Evolutionary conservation across 1,284 basidiomycete species (phyloP).

Genomic region (Ustilago esculenta): DNA sequence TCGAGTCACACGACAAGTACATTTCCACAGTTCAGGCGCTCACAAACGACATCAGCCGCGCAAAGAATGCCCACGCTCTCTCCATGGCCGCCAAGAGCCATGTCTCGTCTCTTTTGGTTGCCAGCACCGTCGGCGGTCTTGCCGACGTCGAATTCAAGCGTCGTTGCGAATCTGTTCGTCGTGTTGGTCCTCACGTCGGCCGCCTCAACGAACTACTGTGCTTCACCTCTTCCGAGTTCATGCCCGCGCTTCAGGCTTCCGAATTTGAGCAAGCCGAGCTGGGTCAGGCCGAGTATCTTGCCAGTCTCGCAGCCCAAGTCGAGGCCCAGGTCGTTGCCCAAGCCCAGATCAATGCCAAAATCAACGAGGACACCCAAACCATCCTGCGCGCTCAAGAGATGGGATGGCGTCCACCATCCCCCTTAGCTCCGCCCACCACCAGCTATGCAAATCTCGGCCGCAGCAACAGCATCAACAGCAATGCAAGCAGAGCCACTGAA

Average conservation of each 20-base stretch:
- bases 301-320: conserved; percentile 42
- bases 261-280: conserved; percentile 52
- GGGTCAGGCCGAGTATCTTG: conserved; percentile 49
- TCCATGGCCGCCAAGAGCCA: conserved; percentile 58
- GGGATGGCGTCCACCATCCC: conserved; percentile 53
- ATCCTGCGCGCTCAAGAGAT: conserved; percentile 48
- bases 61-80: conserved; percentile 50
- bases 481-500: conserved; percentile 6
- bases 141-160: conserved; percentile 61
- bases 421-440: conserved; percentile 9
- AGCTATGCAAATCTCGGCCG: conserved; percentile 21
- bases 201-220: conserved; percentile 55
- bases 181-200: conserved; percentile 54
- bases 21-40: conserved; percentile 54
- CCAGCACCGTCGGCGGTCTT: conserved; percentile 55
- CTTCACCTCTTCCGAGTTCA: conserved; percentile 57
- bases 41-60: conserved; percentile 56
- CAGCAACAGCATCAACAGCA: conserved; percentile 34
- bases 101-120: conserved; percentile 46
- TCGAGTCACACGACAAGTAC: conserved; percentile 64
- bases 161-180: conserved; percentile 60
- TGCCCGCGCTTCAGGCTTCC: conserved; percentile 57
- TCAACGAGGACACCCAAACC: conserved; percentile 43
- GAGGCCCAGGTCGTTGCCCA: conserved; percentile 35
- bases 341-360: conserved; percentile 45